These are phyloP conservation scores for Penicillium subrubescens DNA, from an alignment of 495 filamentous ascomycete species.

Conservation along the genomic window DNA sequence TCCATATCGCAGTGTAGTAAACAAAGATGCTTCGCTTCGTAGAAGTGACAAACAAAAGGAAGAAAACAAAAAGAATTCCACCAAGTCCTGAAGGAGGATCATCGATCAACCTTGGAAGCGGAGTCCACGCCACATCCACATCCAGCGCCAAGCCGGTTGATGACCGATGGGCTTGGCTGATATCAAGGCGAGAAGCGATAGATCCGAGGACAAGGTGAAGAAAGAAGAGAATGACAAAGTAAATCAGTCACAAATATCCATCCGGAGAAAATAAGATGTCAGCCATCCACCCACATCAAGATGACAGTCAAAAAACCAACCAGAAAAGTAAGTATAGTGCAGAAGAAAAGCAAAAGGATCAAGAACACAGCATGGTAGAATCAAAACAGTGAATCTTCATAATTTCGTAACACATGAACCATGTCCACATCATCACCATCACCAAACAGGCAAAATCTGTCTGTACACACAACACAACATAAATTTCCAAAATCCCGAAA, in stretches of 20 bases:
- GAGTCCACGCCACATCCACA: constrained; percentile 3
- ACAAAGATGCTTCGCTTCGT: background rate
- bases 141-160: background rate
- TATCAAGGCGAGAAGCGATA: background rate
- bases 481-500: background rate
- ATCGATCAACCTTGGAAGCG: constrained; percentile 8
- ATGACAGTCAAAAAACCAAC: constrained; percentile 12
- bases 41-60: constrained; percentile 7
- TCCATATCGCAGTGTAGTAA: constrained; percentile 15
- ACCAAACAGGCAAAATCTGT: background rate
- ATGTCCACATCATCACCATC: background rate
- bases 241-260: background rate
- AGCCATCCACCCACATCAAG: background rate
- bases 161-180: too few relatives aligned
- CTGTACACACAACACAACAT: background rate
- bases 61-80: constrained; percentile 2
- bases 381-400: constrained; percentile 10
- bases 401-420: constrained; percentile 7
- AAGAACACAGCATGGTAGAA: constrained; percentile 4
- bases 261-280: background rate
- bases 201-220: background rate
- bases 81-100: background rate
- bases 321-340: constrained; percentile 15
- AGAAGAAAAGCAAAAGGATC: background rate
- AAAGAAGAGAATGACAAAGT: background rate